Percentiles rank a stretch among this genome's conserved stretches.
phyloP scores from a whole-genome alignment of 331 rosid genomes.

The Acacia pycnantha region DNA sequence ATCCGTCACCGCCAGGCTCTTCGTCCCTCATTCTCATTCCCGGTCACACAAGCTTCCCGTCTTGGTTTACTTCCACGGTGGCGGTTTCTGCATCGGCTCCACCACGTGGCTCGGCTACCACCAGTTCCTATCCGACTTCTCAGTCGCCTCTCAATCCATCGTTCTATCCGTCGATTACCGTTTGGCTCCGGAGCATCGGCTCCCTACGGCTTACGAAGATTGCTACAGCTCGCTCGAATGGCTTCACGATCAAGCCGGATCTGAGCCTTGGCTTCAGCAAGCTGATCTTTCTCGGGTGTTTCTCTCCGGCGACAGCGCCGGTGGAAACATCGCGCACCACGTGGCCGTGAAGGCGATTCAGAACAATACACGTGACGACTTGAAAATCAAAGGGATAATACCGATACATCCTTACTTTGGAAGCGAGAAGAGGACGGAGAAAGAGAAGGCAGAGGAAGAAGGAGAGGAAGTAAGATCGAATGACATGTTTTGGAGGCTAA shows the following conservation, averaged over 20 bases:
- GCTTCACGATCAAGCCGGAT: conserved; percentile 41
- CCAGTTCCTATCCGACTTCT: conserved; percentile 60
- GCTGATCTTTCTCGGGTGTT: conserved; percentile 69
- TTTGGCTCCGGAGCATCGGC: conserved; percentile 75
- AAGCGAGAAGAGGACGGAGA: conserved; percentile 67
- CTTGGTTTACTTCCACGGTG: conserved; percentile 83
- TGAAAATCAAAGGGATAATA: conserved; percentile 59
- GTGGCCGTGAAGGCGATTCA: conserved; percentile 52
- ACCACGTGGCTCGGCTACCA: conserved; percentile 87
- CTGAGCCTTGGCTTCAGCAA: conserved; percentile 54
- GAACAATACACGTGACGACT: background rate
- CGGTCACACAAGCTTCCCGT: conserved; percentile 43
- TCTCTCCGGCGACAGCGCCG: conserved; percentile 91
- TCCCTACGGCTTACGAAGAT: conserved; percentile 74
- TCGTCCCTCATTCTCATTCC: conserved; percentile 42
- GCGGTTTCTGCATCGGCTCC: conserved; percentile 93
- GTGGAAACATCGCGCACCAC: conserved; percentile 81
- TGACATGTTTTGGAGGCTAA: conserved; percentile 61
- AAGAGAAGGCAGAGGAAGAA: conserved; percentile 43
- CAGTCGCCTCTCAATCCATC: conserved; percentile 47
- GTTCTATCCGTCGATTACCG: conserved; percentile 80
- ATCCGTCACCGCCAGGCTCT: conserved; percentile 60
- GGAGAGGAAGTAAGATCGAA: conserved; percentile 28
- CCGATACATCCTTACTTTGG: conserved; percentile 85
- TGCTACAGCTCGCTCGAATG: conserved; percentile 66